phyloP scores from a whole-genome alignment of 148 eudicot genomes.

The Spergularia bocconei region DNA sequence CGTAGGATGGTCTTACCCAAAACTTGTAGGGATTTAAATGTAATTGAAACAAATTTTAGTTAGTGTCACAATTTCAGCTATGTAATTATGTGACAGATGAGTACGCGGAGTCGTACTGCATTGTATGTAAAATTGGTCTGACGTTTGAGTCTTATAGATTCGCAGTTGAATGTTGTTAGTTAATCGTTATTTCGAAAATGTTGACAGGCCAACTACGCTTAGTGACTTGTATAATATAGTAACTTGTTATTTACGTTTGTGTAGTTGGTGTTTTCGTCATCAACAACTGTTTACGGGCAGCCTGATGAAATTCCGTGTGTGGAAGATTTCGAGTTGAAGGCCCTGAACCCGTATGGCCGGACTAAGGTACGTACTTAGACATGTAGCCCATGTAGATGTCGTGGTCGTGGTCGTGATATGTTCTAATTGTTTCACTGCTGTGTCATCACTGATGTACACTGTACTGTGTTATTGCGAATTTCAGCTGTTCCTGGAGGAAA shows the following conservation, averaged over 20 bases:
- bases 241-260: background rate
- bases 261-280: constrained; percentile 93
- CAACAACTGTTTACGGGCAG: constrained; percentile 91
- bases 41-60: too few species aligned
- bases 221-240: background rate
- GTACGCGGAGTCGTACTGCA: too few species aligned
- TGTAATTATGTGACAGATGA: too few species aligned
- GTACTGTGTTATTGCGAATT: background rate
- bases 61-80: too few species aligned
- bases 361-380: constrained; percentile 56
- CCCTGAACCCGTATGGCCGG: constrained; percentile 95
- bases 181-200: too few species aligned
- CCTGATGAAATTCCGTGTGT: constrained; percentile 78
- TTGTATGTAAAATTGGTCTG: too few species aligned
- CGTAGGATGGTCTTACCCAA: too few species aligned
- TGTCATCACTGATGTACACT: background rate
- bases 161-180: too few species aligned
- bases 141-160: too few species aligned
- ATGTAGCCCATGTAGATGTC: background rate
- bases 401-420: background rate
- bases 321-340: constrained; percentile 59
- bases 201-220: too few species aligned
- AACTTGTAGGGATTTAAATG: too few species aligned
- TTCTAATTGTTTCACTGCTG: background rate
- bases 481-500: constrained; percentile 80